Percentiles rank a stretch among this genome's conserved stretches.
These are phyloP conservation scores for Waitea zeae DNA, from an alignment of 1,284 basidiomycete genomes.

Conservation along the genomic window DNA sequence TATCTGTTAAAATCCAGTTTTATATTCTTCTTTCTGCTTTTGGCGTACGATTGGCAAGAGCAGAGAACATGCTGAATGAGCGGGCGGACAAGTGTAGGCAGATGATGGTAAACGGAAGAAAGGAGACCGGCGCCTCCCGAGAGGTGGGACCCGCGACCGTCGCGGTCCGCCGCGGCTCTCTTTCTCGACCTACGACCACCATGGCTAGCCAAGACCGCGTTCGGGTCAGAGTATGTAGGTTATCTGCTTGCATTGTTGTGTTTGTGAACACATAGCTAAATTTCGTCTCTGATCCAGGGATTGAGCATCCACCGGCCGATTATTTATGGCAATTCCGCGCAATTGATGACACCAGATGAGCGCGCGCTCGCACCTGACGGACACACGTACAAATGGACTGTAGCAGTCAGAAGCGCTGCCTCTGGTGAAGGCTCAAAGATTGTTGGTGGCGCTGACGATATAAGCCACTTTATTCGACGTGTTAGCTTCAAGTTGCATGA, in stretches of 20 bases:
- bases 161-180: too few relatives aligned
- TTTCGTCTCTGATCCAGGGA: slow-evolving; percentile 35
- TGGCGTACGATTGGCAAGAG: too few relatives aligned
- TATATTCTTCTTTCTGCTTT: too few relatives aligned
- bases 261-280: slow-evolving; percentile 5
- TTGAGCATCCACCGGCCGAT: slow-evolving; percentile 81
- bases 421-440: slow-evolving; percentile 42
- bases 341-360: slow-evolving; percentile 66
- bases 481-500: slow-evolving; percentile 98
- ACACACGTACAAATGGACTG: slow-evolving; percentile 96
- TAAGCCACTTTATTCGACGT: slow-evolving; percentile 81
- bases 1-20: too few relatives aligned
- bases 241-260: slow-evolving; percentile 49
- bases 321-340: slow-evolving; percentile 93
- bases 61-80: too few relatives aligned
- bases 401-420: slow-evolving; percentile 76
- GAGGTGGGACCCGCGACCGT: too few relatives aligned
- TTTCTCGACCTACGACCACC: too few relatives aligned
- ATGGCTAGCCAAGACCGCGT: too few relatives aligned
- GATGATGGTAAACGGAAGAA: too few relatives aligned
- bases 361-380: slow-evolving; percentile 39
- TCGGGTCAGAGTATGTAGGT: slow-evolving; percentile 14
- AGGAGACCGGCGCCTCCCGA: too few relatives aligned
- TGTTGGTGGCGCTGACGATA: slow-evolving; percentile 80
- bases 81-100: too few relatives aligned